Evolutionary conservation across 2,329 filamentous ascomycete species (phyloP).

Genomic region (Pseudogymnoascus sp.): DNA sequence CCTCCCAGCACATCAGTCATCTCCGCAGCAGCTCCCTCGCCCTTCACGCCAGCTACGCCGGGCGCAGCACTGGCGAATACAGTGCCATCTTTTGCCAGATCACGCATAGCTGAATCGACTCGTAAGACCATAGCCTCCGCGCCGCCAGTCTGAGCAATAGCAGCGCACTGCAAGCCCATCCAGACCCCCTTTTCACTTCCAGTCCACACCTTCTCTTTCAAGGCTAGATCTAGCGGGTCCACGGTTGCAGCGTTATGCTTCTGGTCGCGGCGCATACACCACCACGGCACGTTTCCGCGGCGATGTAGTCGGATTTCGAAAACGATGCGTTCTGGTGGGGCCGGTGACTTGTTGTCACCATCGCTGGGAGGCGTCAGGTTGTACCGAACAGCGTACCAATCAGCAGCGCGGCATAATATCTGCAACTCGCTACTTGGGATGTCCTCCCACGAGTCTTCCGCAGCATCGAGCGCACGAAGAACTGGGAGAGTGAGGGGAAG

Average conservation of each 20-base stretch:
- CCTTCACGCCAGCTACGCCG: background rate
- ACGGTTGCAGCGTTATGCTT: constrained; percentile 24
- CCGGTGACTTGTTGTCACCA: constrained; percentile 14
- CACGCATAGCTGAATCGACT: constrained; percentile 38
- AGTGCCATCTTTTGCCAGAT: background rate
- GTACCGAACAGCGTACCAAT: constrained; percentile 52
- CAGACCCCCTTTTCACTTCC: constrained; percentile 36
- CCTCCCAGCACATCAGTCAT: background rate
- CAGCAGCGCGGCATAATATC: constrained; percentile 45
- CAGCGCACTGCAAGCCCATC: constrained; percentile 41
- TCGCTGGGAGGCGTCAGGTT: constrained; percentile 31
- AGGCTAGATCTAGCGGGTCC: constrained; percentile 25
- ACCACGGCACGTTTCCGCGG: constrained; percentile 37
- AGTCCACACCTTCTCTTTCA: constrained; percentile 39
- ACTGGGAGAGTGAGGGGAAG: constrained; percentile 56
- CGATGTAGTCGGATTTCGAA: constrained; percentile 46
- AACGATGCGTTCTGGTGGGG: constrained; percentile 33
- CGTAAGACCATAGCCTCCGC: constrained; percentile 39
- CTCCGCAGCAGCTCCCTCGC: background rate
- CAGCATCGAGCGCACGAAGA: constrained; percentile 50
- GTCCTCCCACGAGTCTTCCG: constrained; percentile 48
- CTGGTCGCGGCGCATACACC: constrained; percentile 23
- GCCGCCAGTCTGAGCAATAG: constrained; percentile 35
- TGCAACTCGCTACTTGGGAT: constrained; percentile 39
- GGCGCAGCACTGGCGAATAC: background rate